Base-by-base conservation (phyloP, 78 protist genomes). In the Dictyostelium brefeldianum region DNA sequence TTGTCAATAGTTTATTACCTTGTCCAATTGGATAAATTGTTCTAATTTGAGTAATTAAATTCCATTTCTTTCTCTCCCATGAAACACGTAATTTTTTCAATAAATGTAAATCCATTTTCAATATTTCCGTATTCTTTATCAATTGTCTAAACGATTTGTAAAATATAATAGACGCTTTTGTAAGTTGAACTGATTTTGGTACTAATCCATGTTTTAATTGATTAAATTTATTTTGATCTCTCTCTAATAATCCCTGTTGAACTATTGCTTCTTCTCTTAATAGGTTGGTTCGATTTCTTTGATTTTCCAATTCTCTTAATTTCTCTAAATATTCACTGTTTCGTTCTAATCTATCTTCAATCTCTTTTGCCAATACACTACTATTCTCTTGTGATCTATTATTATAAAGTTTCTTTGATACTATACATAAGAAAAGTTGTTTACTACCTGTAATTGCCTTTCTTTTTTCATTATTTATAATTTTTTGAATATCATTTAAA, bases 1-100 rank as follows among this genome's bases (percentile, higher is more conserved):
- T 93, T 1, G 73, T 71, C 27, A 80, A 17, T 18, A 46, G 12
- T 75, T 75, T 93, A 14, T 48, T 46, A n/a, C 89, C 89, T n/a
- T 80, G 73, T 47, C 36, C 48, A 50, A 92, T 73, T 14, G 89
- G 91, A 31, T 90, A 90, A 54, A 90, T 90, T 3, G 83, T n/a
- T 48, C 89, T n/a, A 18, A 82, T 90, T 53, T 82, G 95, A 11
- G 81, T 74, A 2, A 90, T 27, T 20, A 82, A 59, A 90, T 90
- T 50, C 91, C 90, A 82, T 51, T 82, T 90, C 83, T 90, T 81
- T 43, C 79, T 81, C 18, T 90, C 90, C 31, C 78, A 54, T 29
- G 83, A 51, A 10, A 80, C 29, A 36, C 54, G 43, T 4, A 81
- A 51, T 36, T 87, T 87, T 12, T 53, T 22, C 20, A 87, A 48